phyloP scores from a whole-genome alignment of 805 yeast species.

The Isabelozyma heimii region DNA sequence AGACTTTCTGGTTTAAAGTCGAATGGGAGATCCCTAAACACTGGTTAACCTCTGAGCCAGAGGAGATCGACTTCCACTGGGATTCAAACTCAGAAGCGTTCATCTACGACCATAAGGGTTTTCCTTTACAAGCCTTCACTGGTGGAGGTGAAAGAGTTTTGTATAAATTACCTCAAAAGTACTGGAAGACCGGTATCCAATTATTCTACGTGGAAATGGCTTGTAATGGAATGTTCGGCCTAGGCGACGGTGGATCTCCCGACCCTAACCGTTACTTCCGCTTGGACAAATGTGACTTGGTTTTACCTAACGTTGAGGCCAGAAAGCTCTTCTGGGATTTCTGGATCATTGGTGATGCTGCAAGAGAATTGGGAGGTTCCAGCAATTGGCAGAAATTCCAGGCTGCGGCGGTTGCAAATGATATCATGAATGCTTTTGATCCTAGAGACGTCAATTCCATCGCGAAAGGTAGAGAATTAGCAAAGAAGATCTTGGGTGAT shows the following conservation, averaged over 20 bases:
- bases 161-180: slow-evolving; percentile 64
- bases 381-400: slow-evolving; percentile 74
- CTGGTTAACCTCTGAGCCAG: slow-evolving; percentile 47
- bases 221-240: slow-evolving; percentile 93
- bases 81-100: slow-evolving; percentile 86
- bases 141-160: slow-evolving; percentile 81
- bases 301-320: slow-evolving; percentile 79
- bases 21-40: slow-evolving; percentile 59
- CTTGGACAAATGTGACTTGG: slow-evolving; percentile 69
- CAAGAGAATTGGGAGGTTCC: slow-evolving; percentile 75
- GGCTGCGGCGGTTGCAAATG: slow-evolving; percentile 77
- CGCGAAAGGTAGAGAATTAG: slow-evolving; percentile 61
- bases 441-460: slow-evolving; percentile 60
- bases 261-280: slow-evolving; percentile 70
- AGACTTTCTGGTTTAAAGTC: slow-evolving; percentile 90
- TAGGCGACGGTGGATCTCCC: slow-evolving; percentile 57
- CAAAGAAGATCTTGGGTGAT: slow-evolving; percentile 61
- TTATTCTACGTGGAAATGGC: slow-evolving; percentile 82
- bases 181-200: slow-evolving; percentile 49
- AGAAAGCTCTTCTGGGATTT: slow-evolving; percentile 76
- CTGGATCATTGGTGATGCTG: slow-evolving; percentile 87
- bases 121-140: slow-evolving; percentile 79
- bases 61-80: slow-evolving; percentile 70
- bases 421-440: slow-evolving; percentile 83
- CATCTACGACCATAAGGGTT: slow-evolving; percentile 63